Base-by-base conservation (phyloP, 192 early-diverging fungal species). In the Rhizophagus prolifer region DNA sequence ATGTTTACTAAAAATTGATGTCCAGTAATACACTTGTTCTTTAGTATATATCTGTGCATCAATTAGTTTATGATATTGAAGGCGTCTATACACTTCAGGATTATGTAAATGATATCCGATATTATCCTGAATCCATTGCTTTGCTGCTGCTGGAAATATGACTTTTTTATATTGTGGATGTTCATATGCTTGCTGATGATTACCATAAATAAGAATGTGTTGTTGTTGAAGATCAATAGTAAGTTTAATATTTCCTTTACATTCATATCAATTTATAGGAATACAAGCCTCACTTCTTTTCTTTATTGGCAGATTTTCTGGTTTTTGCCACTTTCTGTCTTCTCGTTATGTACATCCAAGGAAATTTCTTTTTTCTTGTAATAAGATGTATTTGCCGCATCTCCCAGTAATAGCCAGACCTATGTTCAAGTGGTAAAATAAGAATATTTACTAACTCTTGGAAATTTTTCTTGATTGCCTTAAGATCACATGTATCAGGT, bases 341-440 rank as follows among this genome's bases (percentile, higher is more conserved):
- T 58, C 26, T 54, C 23, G 26, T 54, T 71, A 44, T 31, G 70
- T 19, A 30, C 26, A 71, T 23, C 46, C 9, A 58, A 71, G 46
- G 0, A 50, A 71, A 23, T 7, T 50, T 5, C 46, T 30, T 71
- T 23, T 28, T 47, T 58, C 9, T 54, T 47, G 70, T 71, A 44
- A 19, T 54, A 30, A 71, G 44, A 26, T 71, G 8, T 31, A 71
- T 10, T 71, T 71, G 0, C 9, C 0, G 14, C 19, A 71, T 19
- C 28, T 71, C 46, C 46, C 46, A 71, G 14, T 71, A 71, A 58
- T 71, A 71, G 4, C 30, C 23, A 58, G n/a, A 71, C 30, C n/a
- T 47, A 71, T 12, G n/a, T 25, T 71, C 70, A 30, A 71, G 6
- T 10, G 36, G 25, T 25, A 71, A 26, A 26, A n/a, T 44, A 21